Evolutionary conservation across 148 eudicot species (phyloP).

Genomic region (Bassia scoparia): DNA sequence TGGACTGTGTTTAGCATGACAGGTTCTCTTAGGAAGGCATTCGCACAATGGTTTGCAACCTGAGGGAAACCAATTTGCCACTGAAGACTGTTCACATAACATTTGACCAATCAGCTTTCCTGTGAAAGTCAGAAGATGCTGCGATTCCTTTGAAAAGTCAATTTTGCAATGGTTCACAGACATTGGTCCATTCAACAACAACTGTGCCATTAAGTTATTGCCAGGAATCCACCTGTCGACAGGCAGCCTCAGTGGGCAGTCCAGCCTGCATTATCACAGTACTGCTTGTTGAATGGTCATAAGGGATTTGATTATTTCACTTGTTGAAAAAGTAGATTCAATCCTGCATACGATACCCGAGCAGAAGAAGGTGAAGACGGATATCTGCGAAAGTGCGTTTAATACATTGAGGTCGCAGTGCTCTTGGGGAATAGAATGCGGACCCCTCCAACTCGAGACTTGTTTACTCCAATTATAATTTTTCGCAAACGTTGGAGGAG

Average conservation of each 20-base stretch:
- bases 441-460: conserved; percentile 87
- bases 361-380: conserved; percentile 73
- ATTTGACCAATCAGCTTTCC: conserved; percentile 60
- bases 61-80: conserved; percentile 55
- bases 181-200: conserved; percentile 51
- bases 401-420: conserved; percentile 49
- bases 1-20: conserved; percentile 45
- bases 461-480: conserved; percentile 62
- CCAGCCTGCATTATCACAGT: conserved; percentile 57
- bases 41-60: conserved; percentile 46
- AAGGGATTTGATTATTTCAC: conserved; percentile 36
- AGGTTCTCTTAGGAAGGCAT: conserved; percentile 54
- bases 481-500: conserved; percentile 41
- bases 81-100: conserved; percentile 37
- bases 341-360: conserved; percentile 44
- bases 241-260: conserved; percentile 44
- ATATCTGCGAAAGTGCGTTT: conserved; percentile 45
- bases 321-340: conserved; percentile 43
- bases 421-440: conserved; percentile 78
- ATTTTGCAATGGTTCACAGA: conserved; percentile 63
- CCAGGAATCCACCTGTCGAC: conserved; percentile 83
- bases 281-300: conserved; percentile 53
- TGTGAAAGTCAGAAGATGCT: conserved; percentile 43
- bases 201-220: conserved; percentile 49
- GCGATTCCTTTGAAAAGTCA: conserved; percentile 57